phyloP scores from a whole-genome alignment of 2,329 filamentous ascomycete species.

The Cryoendolithus antarcticus region DNA sequence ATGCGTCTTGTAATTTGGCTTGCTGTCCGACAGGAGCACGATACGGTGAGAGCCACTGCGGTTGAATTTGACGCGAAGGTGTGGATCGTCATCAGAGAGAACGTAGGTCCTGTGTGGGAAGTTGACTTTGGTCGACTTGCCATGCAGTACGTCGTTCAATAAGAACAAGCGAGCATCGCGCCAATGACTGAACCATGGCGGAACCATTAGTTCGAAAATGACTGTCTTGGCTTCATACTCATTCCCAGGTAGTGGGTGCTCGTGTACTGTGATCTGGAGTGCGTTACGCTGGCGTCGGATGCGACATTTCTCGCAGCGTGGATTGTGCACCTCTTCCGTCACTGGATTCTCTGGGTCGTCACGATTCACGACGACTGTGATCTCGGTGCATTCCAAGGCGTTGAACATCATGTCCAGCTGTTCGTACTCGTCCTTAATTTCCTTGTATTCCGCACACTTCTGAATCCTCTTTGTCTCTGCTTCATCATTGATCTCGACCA shows the following conservation, averaged over 20 bases:
- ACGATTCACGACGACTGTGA: no score
- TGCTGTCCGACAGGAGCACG: slow-evolving; percentile 33
- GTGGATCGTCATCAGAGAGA: slow-evolving; percentile 11
- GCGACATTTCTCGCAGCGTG: slow-evolving; percentile 33
- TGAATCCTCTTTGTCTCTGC: slow-evolving; percentile 16
- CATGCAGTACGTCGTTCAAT: slow-evolving; percentile 8
- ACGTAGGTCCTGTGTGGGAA: no score
- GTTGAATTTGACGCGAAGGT: slow-evolving; percentile 31
- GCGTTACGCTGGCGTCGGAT: slow-evolving; percentile 23
- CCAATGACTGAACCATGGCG: slow-evolving; percentile 35
- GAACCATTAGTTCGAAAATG: slow-evolving; percentile 41
- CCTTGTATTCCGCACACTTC: slow-evolving; percentile 28
- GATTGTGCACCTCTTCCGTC: slow-evolving; percentile 18
- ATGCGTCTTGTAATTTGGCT: slow-evolving; percentile 38
- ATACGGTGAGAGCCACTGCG: slow-evolving; percentile 11
- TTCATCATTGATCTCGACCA: slow-evolving; percentile 23
- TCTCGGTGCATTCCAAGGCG: no score
- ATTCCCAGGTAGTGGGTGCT: slow-evolving; percentile 36
- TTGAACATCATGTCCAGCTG: slow-evolving; percentile 14
- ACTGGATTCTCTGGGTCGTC: slow-evolving; percentile 11
- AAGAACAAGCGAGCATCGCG: slow-evolving; percentile 29
- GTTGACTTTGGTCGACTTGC: neutral
- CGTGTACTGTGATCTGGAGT: slow-evolving; percentile 36
- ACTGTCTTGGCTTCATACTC: slow-evolving; percentile 27
- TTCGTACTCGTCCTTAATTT: slow-evolving; percentile 26